Evolutionary conservation across 176 grass and related monocot species (phyloP), one percentile per base, ranked within the genome.

Genomic region (Thinopyrum elongatum): DNA sequence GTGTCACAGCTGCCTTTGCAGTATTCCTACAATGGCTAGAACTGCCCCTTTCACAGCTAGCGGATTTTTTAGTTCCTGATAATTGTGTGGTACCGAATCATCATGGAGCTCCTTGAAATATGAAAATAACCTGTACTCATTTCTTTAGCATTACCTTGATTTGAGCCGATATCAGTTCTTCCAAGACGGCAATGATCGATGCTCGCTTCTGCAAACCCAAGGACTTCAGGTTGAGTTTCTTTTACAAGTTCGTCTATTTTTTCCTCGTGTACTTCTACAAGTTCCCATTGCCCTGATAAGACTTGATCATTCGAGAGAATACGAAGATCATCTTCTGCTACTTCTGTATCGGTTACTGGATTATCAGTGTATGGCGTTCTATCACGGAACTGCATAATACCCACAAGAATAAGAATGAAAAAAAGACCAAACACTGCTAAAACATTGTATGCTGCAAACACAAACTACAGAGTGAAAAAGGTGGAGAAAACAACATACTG

Each of bases 331-430:
- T 74, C 41, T 73, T 27, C 38, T 7, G 12, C 11, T 73, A 16
- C 70, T 44, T 73, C 38, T 44, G 70, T 27, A 36, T 39, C 38
- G 6, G 13, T 25, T 44, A 27, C 15, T 27, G 70, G 38, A 73
- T 73, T 44, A 73, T 73, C 70, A 73, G 70, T 27, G 38, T 73
- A 73, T 73, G 70, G 70, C 46, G 70, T 73, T 73, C 38, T 73
- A 73, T 73, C 70, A 73, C 70, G 70, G 38, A 73, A 73, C 70
- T 73, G 70, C 15, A 8, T 74, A 74, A 31, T 49, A 49, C 70
- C 39, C 39, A 28, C 30, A 27, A 46, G 44, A 17, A 36, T 70
- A 3, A 73, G 71, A 49, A 17, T 15, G 3, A 15, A 47, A 5
- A 19, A 60, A 60, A 74, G 9, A 69, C 1, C 16, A 69, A 1